These are phyloP conservation scores for Singerocomus rubriflavus DNA, from an alignment of 1,284 basidiomycete genomes.

Conservation along the genomic window DNA sequence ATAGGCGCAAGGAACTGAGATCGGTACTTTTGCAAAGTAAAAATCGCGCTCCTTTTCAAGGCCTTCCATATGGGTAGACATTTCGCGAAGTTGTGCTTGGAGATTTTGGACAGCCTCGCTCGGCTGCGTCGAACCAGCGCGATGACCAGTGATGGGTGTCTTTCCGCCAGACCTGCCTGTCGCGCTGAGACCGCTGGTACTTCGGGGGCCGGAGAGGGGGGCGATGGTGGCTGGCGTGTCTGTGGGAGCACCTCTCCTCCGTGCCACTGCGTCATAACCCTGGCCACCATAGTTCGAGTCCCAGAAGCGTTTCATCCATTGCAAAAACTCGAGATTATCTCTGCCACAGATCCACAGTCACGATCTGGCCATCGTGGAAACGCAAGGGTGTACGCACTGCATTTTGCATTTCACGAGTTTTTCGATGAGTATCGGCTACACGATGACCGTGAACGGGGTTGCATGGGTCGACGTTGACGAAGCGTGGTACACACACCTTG, in stretches of 20 bases:
- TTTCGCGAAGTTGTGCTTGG: conserved; percentile 78
- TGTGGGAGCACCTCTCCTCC: conserved; percentile 71
- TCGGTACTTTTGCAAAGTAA: conserved; percentile 91
- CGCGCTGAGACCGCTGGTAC: conserved; percentile 37
- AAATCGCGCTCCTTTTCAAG: conserved; percentile 96
- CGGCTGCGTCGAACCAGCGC: conserved; percentile 57
- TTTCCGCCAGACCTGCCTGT: conserved; percentile 55
- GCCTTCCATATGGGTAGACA: conserved; percentile 81
- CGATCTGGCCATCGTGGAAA: conserved; percentile 6
- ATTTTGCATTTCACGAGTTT: conserved; percentile 97
- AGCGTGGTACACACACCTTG: conserved; percentile 54
- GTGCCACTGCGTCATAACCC: conserved; percentile 83
- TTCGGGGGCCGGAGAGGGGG: conserved; percentile 48
- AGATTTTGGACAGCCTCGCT: conserved; percentile 63
- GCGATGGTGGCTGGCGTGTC: conserved; percentile 79
- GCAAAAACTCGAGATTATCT: conserved; percentile 98
- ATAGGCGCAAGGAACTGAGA: conserved; percentile 6
- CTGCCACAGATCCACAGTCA: conserved; percentile 37
- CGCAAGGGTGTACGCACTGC: conserved; percentile 64
- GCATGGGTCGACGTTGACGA: background rate
- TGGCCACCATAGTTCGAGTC: conserved; percentile 88
- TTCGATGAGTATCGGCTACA: conserved; percentile 90
- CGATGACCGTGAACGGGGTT: conserved; percentile 8
- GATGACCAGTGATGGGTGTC: conserved; percentile 67
- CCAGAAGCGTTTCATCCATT: conserved; percentile 98